phyloP scores from a whole-genome alignment of 1,139 yeast species.

The Taphrina wiesneri region DNA sequence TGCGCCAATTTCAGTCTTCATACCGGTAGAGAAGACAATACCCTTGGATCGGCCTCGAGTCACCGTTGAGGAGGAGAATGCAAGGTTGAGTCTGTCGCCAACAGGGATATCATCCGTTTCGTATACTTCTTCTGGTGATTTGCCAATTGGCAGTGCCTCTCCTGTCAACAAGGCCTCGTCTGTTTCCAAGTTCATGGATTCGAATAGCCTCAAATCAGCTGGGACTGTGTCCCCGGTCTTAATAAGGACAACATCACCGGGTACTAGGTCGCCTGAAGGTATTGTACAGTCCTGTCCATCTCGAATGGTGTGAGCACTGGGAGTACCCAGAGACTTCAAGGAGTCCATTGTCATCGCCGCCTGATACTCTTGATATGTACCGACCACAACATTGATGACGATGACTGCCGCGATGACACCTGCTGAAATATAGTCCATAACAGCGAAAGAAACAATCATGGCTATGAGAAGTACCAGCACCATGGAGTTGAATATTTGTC shows the following conservation, averaged over 20 bases:
- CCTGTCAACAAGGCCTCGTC: constrained; percentile 82
- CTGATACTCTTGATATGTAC: constrained; percentile 67
- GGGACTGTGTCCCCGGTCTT: constrained; percentile 79
- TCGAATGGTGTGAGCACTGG: constrained; percentile 69
- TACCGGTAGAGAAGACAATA: constrained; percentile 64
- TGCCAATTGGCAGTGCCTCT: constrained; percentile 73
- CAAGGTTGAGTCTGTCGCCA: constrained; percentile 76
- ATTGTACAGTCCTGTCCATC: constrained; percentile 61
- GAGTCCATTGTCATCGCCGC: constrained; percentile 85
- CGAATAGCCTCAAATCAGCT: constrained; percentile 68
- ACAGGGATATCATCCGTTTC: constrained; percentile 56
- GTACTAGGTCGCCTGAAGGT: constrained; percentile 69
- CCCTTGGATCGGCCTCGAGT: constrained; percentile 78
- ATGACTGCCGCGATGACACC: constrained; percentile 78
- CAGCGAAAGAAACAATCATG: constrained; percentile 73
- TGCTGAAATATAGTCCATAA: constrained; percentile 78
- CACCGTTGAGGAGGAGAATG: constrained; percentile 68
- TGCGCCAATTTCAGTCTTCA: constrained; percentile 72
- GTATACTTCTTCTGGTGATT: constrained; percentile 53
- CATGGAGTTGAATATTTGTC: constrained; percentile 80
- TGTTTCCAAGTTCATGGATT: constrained; percentile 67
- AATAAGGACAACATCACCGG: constrained; percentile 70
- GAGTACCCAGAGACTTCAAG: constrained; percentile 65
- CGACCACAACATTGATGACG: constrained; percentile 64
- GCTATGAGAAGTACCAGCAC: constrained; percentile 70